Evolutionary conservation across 2,329 filamentous ascomycete species (phyloP), one percentile per base, ranked within the genome.

Genomic region (Ceratocystis eucalypticola): DNA sequence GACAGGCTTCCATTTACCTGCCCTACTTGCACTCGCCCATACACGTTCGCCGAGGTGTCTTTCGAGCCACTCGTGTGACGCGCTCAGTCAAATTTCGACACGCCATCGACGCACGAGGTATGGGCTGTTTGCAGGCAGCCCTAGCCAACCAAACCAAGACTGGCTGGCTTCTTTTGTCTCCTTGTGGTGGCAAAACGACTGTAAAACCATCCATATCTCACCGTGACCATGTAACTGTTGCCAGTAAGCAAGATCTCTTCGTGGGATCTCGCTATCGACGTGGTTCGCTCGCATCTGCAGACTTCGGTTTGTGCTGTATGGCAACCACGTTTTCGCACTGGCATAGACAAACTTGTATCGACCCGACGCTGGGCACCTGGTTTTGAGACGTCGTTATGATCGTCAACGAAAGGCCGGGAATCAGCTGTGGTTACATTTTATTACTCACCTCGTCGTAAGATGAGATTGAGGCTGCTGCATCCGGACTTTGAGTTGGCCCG

Each of bases 281-380:
- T 80, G 76, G 37, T 77, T 77, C 73, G 69, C 75, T 75, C 76
- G 76, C 71, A 75, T 80, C 25, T 48, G 22, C 62, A 62, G 45
- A 44, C 62, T 62, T 65, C 30, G 62, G 62, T 48, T 45, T 61
- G 66, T 30, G 55, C 44, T 67, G 66, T 62, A 55, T 78, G 78
- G 74, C 77, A 73, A 77, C 76, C 74, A 76, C 79, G 79, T 82
- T 80, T 81, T 81, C 79, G 78, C 79, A 74, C 79, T 82, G 80
- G 80, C 80, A 80, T 75, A 81, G 77, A 82, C 73, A 41, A 72
- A 78, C 72, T 70, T 69, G 48, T 72, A 37, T 48, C 68, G 69
- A 77, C 80, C 80, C 79, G 75, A 80, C 81, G 79, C 80, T 82
- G 79, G 79, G 80, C 80, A 79, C 80, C 79, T 77, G 77, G 74